Base-by-base conservation (phyloP, 1,284 basidiomycete genomes). In the Sporisorium iseilematis-ciliati region DNA sequence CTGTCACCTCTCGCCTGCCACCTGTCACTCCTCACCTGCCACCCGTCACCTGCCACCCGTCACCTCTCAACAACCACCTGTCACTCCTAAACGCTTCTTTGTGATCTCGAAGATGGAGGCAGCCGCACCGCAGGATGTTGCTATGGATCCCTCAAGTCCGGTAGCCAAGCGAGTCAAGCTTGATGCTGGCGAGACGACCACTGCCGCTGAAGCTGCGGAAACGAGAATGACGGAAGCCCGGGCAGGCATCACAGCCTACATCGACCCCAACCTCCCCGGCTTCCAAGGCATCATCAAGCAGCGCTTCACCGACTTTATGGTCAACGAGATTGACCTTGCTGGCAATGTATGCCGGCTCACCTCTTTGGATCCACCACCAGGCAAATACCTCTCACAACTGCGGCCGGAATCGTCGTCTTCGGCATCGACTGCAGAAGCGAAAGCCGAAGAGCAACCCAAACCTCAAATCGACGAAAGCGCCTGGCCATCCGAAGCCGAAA, bases 281-380 rank as follows among this genome's bases (percentile, higher is more conserved):
- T 80, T 83, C 25, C 68, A 80, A 6, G 81, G 75, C 23, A 80
- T 83, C 73, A 82, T 83, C 75, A 83, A 83, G 65, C 80, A 83
- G 59, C 71, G 81, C 20, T 83, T 82, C 50, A 70, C 80, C 52
- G 81, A 83, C 48, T 83, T 83, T 50, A 65, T 80, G 53, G 81
- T 83, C 41, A 78, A 78, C 53, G 81, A 83, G 50, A 72, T 83
- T 26, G 66, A 75, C 12, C 57, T 31, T 11, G 56, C 54, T 5
- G 66, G 59, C 4, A 41, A 56, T 0, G 71, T 82, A 3, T 75
- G 75, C 10, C 77, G 70, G 0, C 62, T 83, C 21, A 73, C 75
- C 2, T 70, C 74, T 10, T 58, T 83, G 4, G 62, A 62, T 3
- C 81, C 81, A 1, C 80, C 81, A 0, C 25, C 53, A 0, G 75